phyloP scores from a whole-genome alignment of 2,329 filamentous ascomycete species.

The Diaporthe aspalathi region DNA sequence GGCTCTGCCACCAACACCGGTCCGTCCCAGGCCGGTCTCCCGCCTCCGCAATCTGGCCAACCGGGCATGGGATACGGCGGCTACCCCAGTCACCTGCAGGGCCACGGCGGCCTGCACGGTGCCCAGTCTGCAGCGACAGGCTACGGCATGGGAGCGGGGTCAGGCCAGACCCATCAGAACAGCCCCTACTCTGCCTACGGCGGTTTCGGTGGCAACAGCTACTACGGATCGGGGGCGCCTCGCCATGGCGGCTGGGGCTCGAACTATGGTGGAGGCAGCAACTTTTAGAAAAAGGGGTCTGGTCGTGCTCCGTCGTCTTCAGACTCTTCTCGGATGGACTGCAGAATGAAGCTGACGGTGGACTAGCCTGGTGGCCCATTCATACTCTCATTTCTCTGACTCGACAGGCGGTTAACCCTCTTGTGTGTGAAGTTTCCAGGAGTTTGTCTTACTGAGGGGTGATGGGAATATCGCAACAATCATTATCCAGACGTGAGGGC shows the following conservation, averaged over 20 bases:
- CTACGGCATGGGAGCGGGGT: constrained; percentile 65
- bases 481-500: constrained; percentile 4
- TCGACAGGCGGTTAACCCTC: constrained; percentile 16
- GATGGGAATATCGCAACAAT: constrained; percentile 20
- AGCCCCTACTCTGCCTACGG: constrained; percentile 66
- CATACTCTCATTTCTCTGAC: constrained; percentile 2
- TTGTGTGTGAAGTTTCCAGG: constrained; percentile 24
- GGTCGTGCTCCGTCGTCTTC: constrained; percentile 32
- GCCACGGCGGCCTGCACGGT: constrained; percentile 63
- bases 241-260: constrained; percentile 66
- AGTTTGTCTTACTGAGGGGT: constrained; percentile 29
- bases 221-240: constrained; percentile 61
- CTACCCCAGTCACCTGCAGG: constrained; percentile 67
- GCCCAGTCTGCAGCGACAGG: constrained; percentile 56
- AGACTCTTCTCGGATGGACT: constrained; percentile 14
- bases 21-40: constrained; percentile 64
- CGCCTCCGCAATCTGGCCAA: constrained; percentile 65
- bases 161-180: constrained; percentile 64
- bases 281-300: constrained; percentile 32
- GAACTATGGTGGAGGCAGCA: constrained; percentile 58
- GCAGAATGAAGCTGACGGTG: constrained; percentile 14
- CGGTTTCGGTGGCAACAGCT: constrained; percentile 58
- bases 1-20: constrained; percentile 68
- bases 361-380: constrained; percentile 26
- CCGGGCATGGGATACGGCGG: constrained; percentile 67